Conservation (phyloP, 1,284 basidiomycete species). For the Ceratobasidium theobromae region DNA sequence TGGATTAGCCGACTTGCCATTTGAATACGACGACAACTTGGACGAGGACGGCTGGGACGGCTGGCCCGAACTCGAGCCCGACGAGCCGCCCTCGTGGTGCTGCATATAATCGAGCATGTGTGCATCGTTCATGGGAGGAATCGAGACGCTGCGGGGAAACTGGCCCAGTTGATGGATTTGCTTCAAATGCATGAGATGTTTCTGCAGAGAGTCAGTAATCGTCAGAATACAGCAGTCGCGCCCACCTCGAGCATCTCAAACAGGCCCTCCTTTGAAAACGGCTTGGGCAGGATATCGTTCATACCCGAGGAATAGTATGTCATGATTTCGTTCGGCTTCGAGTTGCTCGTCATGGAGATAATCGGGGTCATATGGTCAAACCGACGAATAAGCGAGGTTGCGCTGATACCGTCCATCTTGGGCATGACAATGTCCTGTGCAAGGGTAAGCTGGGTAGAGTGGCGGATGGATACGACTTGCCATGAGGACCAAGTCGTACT, state of each 20-base stretch:
- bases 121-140: constrained; percentile 26
- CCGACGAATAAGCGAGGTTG: constrained; percentile 89
- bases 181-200: constrained; percentile 92
- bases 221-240: background rate
- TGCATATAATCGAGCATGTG: constrained; percentile 31
- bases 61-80: too few relatives aligned
- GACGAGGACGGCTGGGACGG: constrained; percentile 1
- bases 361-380: constrained; percentile 95
- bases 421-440: constrained; percentile 90
- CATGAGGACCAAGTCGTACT: constrained; percentile 95
- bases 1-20: background rate
- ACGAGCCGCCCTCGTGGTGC: constrained; percentile 16
- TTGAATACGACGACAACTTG: background rate
- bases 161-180: constrained; percentile 80
- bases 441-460: constrained; percentile 20
- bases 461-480: constrained; percentile 50
- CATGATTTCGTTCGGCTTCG: constrained; percentile 86
- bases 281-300: constrained; percentile 98
- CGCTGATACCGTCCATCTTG: constrained; percentile 85
- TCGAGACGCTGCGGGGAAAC: constrained; percentile 53
- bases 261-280: constrained; percentile 90
- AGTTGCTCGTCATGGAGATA: constrained; percentile 96
- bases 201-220: constrained; percentile 49
- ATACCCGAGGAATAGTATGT: constrained; percentile 88
- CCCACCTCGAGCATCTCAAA: constrained; percentile 86